A percentile compares a stretch with the other conserved stretches of the same genome.
Conservation (phyloP, 1,284 basidiomycete species). For the Phellopilus nigrolimitatus region DNA sequence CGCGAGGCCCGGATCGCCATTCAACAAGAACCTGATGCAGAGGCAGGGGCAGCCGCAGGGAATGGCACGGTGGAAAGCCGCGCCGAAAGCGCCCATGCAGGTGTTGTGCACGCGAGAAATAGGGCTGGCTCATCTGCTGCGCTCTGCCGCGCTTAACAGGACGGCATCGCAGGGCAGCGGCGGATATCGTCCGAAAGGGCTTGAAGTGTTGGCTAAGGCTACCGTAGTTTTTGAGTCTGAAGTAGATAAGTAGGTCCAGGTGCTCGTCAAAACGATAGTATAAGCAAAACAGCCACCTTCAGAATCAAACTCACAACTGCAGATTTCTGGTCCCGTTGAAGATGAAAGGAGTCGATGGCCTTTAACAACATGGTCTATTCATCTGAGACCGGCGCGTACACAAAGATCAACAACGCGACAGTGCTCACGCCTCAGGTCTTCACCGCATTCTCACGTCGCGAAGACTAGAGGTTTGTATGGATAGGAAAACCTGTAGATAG, state of each 20-base stretch:
- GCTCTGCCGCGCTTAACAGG: neutral
- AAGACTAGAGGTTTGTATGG: no score
- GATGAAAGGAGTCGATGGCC: no score
- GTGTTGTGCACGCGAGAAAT: conserved; percentile 15
- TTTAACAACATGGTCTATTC: no score
- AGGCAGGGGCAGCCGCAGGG: neutral
- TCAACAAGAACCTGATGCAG: conserved; percentile 18
- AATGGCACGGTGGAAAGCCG: conserved; percentile 6
- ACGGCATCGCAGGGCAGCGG: neutral
- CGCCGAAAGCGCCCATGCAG: conserved; percentile 5
- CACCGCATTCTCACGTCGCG: no score
- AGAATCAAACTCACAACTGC: no score
- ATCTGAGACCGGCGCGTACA: no score
- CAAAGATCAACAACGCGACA: no score
- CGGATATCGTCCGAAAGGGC: conserved; percentile 3
- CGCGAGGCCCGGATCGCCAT: conserved; percentile 10
- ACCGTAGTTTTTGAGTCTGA: conserved; percentile 15
- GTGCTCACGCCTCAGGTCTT: no score
- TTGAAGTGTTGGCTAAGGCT: conserved; percentile 13
- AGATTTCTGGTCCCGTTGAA: no score
- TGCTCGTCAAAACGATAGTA: no score
- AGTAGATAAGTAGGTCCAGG: conserved; percentile 17
- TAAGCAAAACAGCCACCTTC: no score
- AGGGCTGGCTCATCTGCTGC: conserved; percentile 2
- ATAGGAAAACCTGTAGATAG: no score